Evolutionary conservation across 1,284 basidiomycete species (phyloP), one percentile per base, ranked within the genome.

Genomic region (Cystobasidiaceae sp.): DNA sequence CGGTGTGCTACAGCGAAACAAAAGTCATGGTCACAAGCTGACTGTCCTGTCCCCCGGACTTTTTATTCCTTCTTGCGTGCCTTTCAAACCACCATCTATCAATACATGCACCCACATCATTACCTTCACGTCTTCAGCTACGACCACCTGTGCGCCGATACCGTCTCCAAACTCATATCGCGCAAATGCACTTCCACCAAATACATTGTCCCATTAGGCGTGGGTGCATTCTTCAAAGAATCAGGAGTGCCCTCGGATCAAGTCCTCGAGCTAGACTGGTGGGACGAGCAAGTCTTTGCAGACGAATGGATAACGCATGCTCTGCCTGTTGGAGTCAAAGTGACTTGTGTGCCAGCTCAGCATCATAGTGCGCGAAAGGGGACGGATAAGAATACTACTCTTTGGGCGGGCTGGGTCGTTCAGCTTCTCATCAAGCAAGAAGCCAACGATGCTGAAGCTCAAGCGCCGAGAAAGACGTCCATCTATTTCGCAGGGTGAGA

Each of bases 371-470:
- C 73, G 5, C 69, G 74, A 3, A 68, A 68, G 4, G 69, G 69
- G 2, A 54, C 67, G 0, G 74, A 75, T 45, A 70, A 72, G 37
- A 66, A 66, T 7, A 56, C 68, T 21, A 69, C 74, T 1, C 52
- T 75, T 0, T 75, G 74, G 74, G 71, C 69, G n/a, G 74, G 74
- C 4, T 75, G 71, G 71, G 69, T 73, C 19, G 69, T 75, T 28
- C 71, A 75, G 51, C 69, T 49, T 34, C 30, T 27, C 39, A 39
- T 4, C 7, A 21, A 55, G 3, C 23, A 9, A 67, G 60, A 44
- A 66, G 67, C 30, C 9, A 13, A 8, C 4, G 52, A 28, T n/a
- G 9, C 28, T 11, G 17, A 37, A 23, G 32, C 37, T 23, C 23
- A 30, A 3, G 50, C 61, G 3, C 51, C 61, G 9, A 25, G 46